Evolutionary conservation across 495 filamentous ascomycete species (phyloP).

Genomic region (Geoglossum glabrum): DNA sequence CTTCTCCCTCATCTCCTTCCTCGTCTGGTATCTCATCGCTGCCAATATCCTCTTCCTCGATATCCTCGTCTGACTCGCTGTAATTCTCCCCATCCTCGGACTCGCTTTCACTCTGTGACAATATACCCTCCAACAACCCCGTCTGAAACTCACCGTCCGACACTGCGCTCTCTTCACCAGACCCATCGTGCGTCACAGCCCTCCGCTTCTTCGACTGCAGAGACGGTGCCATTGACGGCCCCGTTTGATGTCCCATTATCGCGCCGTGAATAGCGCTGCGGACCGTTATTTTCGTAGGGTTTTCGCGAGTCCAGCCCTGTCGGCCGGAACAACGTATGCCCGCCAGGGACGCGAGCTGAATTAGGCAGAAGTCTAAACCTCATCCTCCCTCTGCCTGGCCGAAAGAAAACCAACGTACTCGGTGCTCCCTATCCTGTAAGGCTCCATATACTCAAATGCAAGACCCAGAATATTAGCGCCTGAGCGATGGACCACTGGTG

Average conservation of each 20-base stretch:
- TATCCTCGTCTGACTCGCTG: conserved; percentile 18
- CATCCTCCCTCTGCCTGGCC: neutral
- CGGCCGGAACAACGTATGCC: neutral
- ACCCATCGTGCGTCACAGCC: neutral
- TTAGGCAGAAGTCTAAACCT: neutral
- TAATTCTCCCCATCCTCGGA: conserved; percentile 26
- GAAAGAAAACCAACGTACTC: too few species aligned
- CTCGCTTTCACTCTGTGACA: conserved; percentile 33
- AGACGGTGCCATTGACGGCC: neutral
- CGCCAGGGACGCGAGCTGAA: neutral
- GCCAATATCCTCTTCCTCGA: conserved; percentile 25
- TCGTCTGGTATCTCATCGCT: conserved; percentile 39
- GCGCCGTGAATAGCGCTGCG: neutral
- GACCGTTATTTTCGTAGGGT: neutral
- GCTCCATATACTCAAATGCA: neutral
- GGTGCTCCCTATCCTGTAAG: neutral
- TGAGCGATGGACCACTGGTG: neutral
- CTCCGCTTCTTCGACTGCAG: neutral
- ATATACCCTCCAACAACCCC: conserved; percentile 40
- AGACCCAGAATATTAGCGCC: neutral
- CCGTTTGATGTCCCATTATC: neutral
- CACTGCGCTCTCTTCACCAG: conserved; percentile 12
- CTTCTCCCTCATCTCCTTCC: conserved; percentile 14
- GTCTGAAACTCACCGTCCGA: conserved; percentile 47
- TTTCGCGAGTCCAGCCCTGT: neutral